These are phyloP conservation scores for Galeopsis tetrahit DNA, from an alignment of 257 asterid genomes.

Conservation along the genomic window DNA sequence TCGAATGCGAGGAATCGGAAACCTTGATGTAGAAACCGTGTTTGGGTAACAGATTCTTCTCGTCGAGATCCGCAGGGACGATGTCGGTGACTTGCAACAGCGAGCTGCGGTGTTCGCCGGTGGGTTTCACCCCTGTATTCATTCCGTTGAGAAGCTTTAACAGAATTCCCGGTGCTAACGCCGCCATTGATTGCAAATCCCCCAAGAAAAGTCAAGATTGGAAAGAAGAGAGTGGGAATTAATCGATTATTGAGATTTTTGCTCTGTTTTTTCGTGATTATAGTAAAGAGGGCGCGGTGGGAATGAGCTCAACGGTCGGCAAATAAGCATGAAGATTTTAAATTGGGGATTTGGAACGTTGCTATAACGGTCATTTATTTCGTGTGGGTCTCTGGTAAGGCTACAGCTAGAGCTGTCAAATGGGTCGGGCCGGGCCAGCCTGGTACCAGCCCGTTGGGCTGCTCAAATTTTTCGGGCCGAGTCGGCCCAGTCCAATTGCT, in stretches of 20 bases:
- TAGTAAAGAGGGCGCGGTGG: slow-evolving; percentile 33
- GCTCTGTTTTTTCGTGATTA: slow-evolving; percentile 17
- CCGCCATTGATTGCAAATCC: slow-evolving; percentile 53
- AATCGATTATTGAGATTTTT: neutral
- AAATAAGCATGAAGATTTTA: slow-evolving; percentile 22
- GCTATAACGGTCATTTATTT: slow-evolving; percentile 44
- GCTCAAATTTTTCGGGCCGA: too few relatives aligned
- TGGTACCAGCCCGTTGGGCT: too few relatives aligned
- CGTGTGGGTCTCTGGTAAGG: slow-evolving; percentile 29
- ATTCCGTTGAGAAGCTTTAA: slow-evolving; percentile 74
- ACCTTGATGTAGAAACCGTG: slow-evolving; percentile 86
- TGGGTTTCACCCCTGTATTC: slow-evolving; percentile 78
- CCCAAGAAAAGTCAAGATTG: neutral
- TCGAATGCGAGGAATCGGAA: slow-evolving; percentile 88
- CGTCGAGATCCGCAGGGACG: slow-evolving; percentile 93
- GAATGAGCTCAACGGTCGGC: slow-evolving; percentile 43
- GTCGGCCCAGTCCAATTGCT: too few relatives aligned
- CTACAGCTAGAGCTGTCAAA: too few relatives aligned
- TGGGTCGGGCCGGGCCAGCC: too few relatives aligned
- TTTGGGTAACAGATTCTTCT: slow-evolving; percentile 75
- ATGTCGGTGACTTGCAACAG: slow-evolving; percentile 86
- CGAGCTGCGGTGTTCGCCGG: slow-evolving; percentile 84
- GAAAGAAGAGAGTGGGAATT: neutral
- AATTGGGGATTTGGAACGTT: slow-evolving; percentile 47
- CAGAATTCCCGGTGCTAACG: slow-evolving; percentile 84